A percentile compares a stretch with the other conserved stretches of the same genome.
Evolutionary conservation across 768 basidiomycete species (phyloP).

Genomic region (Boletales sp.): DNA sequence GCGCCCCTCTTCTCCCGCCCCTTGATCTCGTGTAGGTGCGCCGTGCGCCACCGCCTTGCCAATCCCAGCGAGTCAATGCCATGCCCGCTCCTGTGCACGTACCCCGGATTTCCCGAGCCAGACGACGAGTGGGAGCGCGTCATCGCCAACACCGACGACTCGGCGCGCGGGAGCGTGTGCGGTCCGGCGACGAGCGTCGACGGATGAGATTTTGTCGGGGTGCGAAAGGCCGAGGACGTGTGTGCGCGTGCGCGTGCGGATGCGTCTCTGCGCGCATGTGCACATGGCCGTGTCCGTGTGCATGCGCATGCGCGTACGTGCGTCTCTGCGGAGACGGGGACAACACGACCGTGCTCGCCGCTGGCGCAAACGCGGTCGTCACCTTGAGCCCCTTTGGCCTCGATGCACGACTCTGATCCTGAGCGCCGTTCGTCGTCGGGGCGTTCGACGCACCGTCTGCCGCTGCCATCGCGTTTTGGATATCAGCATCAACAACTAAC

Average conservation of each 20-base stretch:
- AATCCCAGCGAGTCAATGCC: slow-evolving; percentile 30
- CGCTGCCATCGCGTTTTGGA: not conserved
- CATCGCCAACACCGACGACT: slow-evolving; percentile 2
- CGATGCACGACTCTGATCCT: not conserved
- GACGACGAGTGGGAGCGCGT: slow-evolving; percentile 23
- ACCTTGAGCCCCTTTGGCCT: slow-evolving; percentile 1
- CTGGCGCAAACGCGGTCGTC: not conserved
- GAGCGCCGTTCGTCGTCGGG: no score
- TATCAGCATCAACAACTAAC: no score
- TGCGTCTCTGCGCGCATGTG: slow-evolving; percentile 6
- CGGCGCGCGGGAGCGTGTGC: slow-evolving; percentile 21
- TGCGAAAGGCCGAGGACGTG: slow-evolving; percentile 10
- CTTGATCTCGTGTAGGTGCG: slow-evolving; percentile 67
- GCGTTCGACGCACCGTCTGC: no score
- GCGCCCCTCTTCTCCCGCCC: slow-evolving; percentile 7
- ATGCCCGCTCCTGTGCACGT: slow-evolving; percentile 39
- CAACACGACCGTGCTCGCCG: no score
- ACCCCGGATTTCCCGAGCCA: slow-evolving; percentile 5
- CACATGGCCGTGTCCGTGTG: not conserved
- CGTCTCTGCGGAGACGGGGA: no score
- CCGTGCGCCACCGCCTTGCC: slow-evolving; percentile 34
- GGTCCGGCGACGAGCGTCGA: slow-evolving; percentile 13
- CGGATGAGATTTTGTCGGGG: slow-evolving; percentile 19
- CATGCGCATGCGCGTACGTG: not conserved
- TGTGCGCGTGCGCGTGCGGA: not conserved